Evolutionary conservation across 352 stramenopile species (phyloP), one percentile per base, ranked within the genome.

Genomic region (Globisporangium parvum): DNA sequence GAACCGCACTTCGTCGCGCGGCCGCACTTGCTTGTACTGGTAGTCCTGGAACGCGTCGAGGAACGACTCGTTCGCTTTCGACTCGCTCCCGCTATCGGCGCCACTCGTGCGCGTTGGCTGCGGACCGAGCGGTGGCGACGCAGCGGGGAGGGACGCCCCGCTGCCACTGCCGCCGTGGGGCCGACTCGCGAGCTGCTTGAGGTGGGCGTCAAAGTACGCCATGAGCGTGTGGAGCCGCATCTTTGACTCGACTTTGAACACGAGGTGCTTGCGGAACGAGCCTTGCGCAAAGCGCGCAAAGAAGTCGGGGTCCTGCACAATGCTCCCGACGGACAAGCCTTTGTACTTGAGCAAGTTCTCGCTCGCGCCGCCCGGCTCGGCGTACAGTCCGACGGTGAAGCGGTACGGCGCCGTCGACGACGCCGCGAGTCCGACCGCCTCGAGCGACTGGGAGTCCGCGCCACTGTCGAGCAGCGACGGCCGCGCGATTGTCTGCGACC

Each of bases 331-430:
- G 0, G 80, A 91, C 12, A 91, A 57, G 0, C 82, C 82, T 59
- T 93, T 93, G 65, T 88, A 93, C 66, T 88, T 89, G 28, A 93
- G 67, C 42, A 93, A 60, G 18, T 69, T 68, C 47, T 88, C 78
- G 51, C 71, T 85, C 3, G 77, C 72, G 6, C 65, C 69, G 28
- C 69, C 75, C 8, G 82, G 71, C 51, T 93, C 80, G 21, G 77
- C 75, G 31, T 93, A 93, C 24, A 93, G 63, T 0, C 80, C 82
- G 14, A 88, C 67, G 0, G 76, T 75, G 26, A 87, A 80, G 18
- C 65, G 67, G 51, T 77, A 75, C 2, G 65, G 31, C 31, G 31
- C 31, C 0, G 31, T 12, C 10, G 31, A 14, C 31, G 31, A 12
- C 6, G n/a, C n/a, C n/a, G n/a, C n/a, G n/a, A 37, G 31, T 1